Percentiles rank a stretch among this genome's conserved stretches.
phyloP scores from a whole-genome alignment of 2,329 filamentous ascomycete genomes.

The Fusarium camptoceras region DNA sequence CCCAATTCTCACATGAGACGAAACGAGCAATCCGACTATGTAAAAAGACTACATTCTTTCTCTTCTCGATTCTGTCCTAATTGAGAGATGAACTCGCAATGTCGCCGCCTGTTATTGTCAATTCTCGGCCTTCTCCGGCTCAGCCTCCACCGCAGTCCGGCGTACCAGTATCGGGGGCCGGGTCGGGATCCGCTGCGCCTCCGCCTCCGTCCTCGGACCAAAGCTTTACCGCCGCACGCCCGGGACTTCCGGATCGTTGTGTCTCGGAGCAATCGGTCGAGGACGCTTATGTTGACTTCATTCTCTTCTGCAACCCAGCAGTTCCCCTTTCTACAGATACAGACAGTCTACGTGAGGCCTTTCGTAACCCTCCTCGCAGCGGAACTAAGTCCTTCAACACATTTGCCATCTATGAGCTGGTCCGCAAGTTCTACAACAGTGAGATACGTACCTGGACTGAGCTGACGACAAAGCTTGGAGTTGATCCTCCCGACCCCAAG shows the following conservation, averaged over 20 bases:
- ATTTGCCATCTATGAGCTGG: slow-evolving; percentile 80
- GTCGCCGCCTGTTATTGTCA: slow-evolving; percentile 33
- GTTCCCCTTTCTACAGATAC: slow-evolving; percentile 76
- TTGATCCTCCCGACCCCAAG: slow-evolving; percentile 82
- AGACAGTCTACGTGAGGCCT: slow-evolving; percentile 76
- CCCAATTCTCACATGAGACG: slow-evolving; percentile 22
- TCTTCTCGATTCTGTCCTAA: not conserved
- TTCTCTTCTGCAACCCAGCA: slow-evolving; percentile 90
- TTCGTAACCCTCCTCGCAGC: slow-evolving; percentile 84
- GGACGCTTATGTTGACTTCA: slow-evolving; percentile 84
- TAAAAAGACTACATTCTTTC: slow-evolving; percentile 15
- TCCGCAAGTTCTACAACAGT: slow-evolving; percentile 80
- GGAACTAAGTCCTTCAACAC: slow-evolving; percentile 88
- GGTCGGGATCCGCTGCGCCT: slow-evolving; percentile 34
- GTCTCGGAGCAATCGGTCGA: slow-evolving; percentile 80
- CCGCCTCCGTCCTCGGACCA: slow-evolving; percentile 33
- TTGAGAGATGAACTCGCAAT: slow-evolving; percentile 43
- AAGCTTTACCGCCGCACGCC: slow-evolving; percentile 33
- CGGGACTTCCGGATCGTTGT: slow-evolving; percentile 71
- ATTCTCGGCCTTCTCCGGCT: slow-evolving; percentile 27
- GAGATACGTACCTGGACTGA: slow-evolving; percentile 96
- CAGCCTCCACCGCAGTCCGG: slow-evolving; percentile 34
- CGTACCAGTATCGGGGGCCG: slow-evolving; percentile 35
- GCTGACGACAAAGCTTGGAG: slow-evolving; percentile 85
- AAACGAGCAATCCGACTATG: slow-evolving; percentile 21